Evolutionary conservation across 1,284 basidiomycete genomes (phyloP), one percentile per base, ranked within the genome.

Genomic region (Boletus semigastroideus): DNA sequence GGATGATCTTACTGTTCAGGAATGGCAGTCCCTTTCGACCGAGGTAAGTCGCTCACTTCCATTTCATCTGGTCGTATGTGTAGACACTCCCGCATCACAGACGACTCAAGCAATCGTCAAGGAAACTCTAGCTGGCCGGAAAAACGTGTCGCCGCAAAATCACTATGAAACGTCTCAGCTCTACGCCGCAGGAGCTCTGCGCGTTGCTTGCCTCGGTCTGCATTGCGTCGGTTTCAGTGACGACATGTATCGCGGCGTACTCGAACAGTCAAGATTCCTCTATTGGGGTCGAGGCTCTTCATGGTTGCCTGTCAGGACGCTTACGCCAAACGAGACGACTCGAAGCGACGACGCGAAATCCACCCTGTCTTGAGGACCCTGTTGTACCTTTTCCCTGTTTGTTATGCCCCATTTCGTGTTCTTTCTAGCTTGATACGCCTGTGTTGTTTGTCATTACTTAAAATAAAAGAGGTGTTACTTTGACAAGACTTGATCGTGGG

Each of bases 201-300:
- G 79, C 54, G 77, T 87, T 27, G 84, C 83, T 12, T 89, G 86
- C 60, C 72, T 90, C 52, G 87, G 80, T 9, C 69, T 90, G 43
- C 84, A 87, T 55, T 90, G 87, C 62, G 76, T 87, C 42, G 84
- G 87, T 8, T 90, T 90, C 75, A 87, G 83, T 60, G 73, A 76
- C 13, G 55, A 42, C 19, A 68, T 88, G 59, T 89, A 89, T 64
- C 74, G 75, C 39, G 76, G 78, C 14, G 71, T 88, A 38, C 72
- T 88, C 41, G 84, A 86, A 45, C 84, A 86, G 53, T 80, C 83
- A 49, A 53, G 54, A 46, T 53, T 55, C 19, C 70, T 71, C n/a
- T 76, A 76, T 53, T 85, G 82, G 67, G 39, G 50, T 30, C 63
- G 63, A 48, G 57, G 37, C 41, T 40, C 57, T 10, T 36, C 43